Evolutionary conservation across 306 rosid genomes (phyloP), one percentile per base, ranked within the genome.

Genomic region (Sechiopsis laciniata): DNA sequence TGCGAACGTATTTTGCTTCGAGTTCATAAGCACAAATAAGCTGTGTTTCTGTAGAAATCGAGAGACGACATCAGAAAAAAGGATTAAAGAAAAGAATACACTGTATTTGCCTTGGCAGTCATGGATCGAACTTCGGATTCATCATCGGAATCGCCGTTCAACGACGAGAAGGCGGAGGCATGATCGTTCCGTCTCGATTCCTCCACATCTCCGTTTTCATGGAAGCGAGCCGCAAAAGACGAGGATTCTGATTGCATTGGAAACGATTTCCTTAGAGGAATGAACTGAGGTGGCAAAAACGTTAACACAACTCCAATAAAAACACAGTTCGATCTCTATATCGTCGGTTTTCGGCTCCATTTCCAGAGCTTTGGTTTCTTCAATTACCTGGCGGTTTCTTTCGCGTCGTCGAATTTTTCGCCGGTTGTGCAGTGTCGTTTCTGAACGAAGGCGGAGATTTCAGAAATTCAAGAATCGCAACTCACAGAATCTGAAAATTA

Each of bases 91-190:
- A 10, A 58, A 8, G 8, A 37, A 7, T 26, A 22, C 8, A 12
- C 10, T 55, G 61, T 26, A 29, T 54, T 53, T 66, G 73, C 95
- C 90, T 85, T 83, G 64, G 83, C 97, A 7, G 96, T 81, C 80
- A 90, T 92, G 80, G 96, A 88, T 48, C 83, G 82, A 68, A 90
- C 84, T 11, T 84, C 83, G 66, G 77, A 60, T 15, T 87, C 90
- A 8, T 80, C 81, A 5, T 84, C 84, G 0, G 45, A 54, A 58
- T 82, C 82, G 65, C 64, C 80, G 40, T 92, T 77, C 12, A 32
- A 71, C 11, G 87, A 80, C 11, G 90, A 82, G 37, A 67, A 54
- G 46, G 78, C 83, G 60, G 96, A 85, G 78, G 73, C 82, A 50
- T 79, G 70, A 37, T 75, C 86, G 11, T 86, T 86, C 9, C 20